Base-by-base conservation (phyloP, 805 yeast species). In the Saturnispora saitoi region DNA sequence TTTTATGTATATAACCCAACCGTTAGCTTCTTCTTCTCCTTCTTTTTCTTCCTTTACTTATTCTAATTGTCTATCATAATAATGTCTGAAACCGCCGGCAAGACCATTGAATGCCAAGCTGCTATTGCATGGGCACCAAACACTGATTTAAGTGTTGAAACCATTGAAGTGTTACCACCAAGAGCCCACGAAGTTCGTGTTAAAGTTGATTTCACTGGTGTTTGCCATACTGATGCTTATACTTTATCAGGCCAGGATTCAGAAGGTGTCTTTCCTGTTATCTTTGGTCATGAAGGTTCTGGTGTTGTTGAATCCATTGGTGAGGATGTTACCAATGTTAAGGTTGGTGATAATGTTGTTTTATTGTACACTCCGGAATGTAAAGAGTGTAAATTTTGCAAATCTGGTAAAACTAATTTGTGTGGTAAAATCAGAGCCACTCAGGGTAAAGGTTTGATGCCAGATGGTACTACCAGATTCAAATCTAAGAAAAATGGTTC, bases 81-180 rank as follows among this genome's bases (percentile, higher is more conserved):
- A 12, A 42, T 42, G 45, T 31, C 45, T 15, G 40, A 40, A 19
- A 45, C 48, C 10, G 39, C 32, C 10, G 48, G 48, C 4, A 37
- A 63, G 62, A 60, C 65, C 29, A 89, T 90, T 63, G 79, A 80
- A 42, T 93, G 98, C 73, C 76, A 80, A 64, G 99, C 99, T 51
- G 99, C 99, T 44, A 87, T 93, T 60, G 96, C 98, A 56, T 91
- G 98, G 91, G 95, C 84, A 65, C 93, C 98, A 28, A 87, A 83
- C 42, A 80, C 85, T 41, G 69, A 66, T 37, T 76, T 93, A 59
- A 61, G 80, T 38, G 76, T 93, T 51, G 99, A 93, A 70, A 86
- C 85, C 51, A 77, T 93, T 56, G 88, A 84, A 63, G 99, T 93
- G 40, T 83, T 77, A 22, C 89, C 99, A 22, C 99, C 99, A 58